Conservation (phyloP, 2,329 filamentous ascomycete genomes). For the Aspergillus arachidicola region DNA sequence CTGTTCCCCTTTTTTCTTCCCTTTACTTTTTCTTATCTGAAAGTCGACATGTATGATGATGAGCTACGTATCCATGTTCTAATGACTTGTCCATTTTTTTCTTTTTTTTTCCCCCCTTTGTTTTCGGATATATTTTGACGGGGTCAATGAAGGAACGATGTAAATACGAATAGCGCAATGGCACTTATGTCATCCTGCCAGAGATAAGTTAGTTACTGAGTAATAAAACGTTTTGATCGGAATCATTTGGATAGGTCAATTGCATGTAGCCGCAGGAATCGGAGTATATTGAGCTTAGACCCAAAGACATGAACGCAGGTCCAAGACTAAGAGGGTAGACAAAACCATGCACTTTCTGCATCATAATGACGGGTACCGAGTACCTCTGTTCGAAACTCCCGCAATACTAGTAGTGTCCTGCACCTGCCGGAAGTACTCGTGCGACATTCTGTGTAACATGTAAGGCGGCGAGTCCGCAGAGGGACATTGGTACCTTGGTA, state of each 20-base stretch:
- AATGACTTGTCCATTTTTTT: slow-evolving; percentile 6
- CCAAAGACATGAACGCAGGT: neutral
- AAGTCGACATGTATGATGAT: slow-evolving; percentile 16
- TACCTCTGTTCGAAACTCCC: neutral
- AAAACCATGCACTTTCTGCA: neutral
- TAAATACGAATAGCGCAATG: slow-evolving; percentile 26
- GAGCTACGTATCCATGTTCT: slow-evolving; percentile 18
- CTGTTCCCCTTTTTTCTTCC: neutral
- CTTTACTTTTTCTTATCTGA: neutral
- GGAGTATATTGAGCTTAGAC: slow-evolving; percentile 5
- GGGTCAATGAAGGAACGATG: slow-evolving; percentile 18
- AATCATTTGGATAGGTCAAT: neutral
- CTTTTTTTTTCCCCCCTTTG: neutral
- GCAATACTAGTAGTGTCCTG: slow-evolving; percentile 15
- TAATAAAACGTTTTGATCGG: neutral
- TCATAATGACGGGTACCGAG: neutral
- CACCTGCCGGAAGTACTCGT: slow-evolving; percentile 23
- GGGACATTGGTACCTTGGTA: neutral
- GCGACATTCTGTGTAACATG: slow-evolving; percentile 22
- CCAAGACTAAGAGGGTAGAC: neutral
- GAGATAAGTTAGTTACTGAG: neutral
- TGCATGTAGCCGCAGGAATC: neutral
- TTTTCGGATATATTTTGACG: slow-evolving; percentile 11
- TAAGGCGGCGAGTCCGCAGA: slow-evolving; percentile 12
- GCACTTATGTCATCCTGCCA: neutral